Base-by-base conservation (phyloP, 2,329 filamentous ascomycete genomes). In the Pseudogymnoascus sp. region DNA sequence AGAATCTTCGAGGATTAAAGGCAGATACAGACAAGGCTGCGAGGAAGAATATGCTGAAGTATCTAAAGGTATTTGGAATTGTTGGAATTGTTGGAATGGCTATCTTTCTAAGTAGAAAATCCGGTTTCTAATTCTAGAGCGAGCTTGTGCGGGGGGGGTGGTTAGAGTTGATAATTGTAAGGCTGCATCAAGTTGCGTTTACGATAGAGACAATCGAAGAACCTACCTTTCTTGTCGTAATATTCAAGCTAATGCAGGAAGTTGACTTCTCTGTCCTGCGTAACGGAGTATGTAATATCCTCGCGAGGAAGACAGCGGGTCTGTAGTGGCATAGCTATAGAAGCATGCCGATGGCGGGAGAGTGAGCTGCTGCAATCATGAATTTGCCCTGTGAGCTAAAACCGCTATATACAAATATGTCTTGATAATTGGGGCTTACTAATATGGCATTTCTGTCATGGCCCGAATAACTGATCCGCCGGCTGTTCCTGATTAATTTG, bases 151-250 rank as follows among this genome's bases (percentile, higher is more conserved):
- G n/a, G n/a, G n/a, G n/a, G n/a, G n/a, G n/a, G n/a, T n/a, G n/a
- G n/a, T n/a, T n/a, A n/a, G n/a, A n/a, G n/a, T n/a, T n/a, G n/a
- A n/a, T n/a, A n/a, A n/a, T n/a, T n/a, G n/a, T n/a, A n/a, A n/a
- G n/a, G n/a, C n/a, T 76, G 65, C 11, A 74, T 71, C 13, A 65
- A 66, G 1, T 61, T 59, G 23, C 67, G 66, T 35, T 66, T 66
- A 31, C 62, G 9, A 19, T 63, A 59, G 33, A 72, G 59, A 19
- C 63, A 44, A 19, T 66, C 29, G 66, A 69, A 73, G 62, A 69
- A 72, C 33, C 64, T 46, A 15, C 40, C 2, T 35, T 64, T 61
- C 63, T 69, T 65, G 10, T 69, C 17, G 21, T 63, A 64, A 37
- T 67, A 68, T 50, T 53, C 40, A 26, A 67, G 50, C 19, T 23